Percentiles rank a stretch among this genome's conserved stretches.
Evolutionary conservation across 1,139 yeast species (phyloP).

Genomic region (Yamadazyma spencermartinsiae): DNA sequence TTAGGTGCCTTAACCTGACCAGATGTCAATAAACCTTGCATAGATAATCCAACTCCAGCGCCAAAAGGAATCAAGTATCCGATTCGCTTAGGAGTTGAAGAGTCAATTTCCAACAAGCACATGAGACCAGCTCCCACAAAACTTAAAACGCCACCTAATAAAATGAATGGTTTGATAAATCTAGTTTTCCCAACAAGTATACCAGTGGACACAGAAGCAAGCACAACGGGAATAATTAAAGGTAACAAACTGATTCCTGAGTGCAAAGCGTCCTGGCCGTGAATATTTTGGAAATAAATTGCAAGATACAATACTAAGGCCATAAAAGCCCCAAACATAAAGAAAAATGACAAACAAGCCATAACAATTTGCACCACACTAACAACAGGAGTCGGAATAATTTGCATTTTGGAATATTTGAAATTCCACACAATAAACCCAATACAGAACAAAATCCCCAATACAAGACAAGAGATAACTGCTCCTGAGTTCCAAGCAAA

Average conservation of each 20-base stretch:
- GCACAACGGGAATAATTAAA: slow-evolving; percentile 33
- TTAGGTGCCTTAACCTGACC: slow-evolving; percentile 39
- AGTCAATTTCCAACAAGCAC: slow-evolving; percentile 31
- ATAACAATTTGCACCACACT: slow-evolving; percentile 25
- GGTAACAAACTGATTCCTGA: slow-evolving; percentile 43
- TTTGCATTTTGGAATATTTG: slow-evolving; percentile 24
- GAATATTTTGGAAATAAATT: slow-evolving; percentile 41
- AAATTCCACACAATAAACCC: slow-evolving; percentile 29
- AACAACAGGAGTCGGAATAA: slow-evolving; percentile 29
- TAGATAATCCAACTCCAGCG: slow-evolving; percentile 27
- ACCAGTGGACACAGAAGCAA: slow-evolving; percentile 31
- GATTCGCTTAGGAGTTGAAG: slow-evolving; percentile 27
- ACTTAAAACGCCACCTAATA: slow-evolving; percentile 26
- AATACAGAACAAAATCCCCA: slow-evolving; percentile 38
- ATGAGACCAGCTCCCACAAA: slow-evolving; percentile 39
- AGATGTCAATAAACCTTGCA: slow-evolving; percentile 31
- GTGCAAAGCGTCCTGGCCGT: slow-evolving; percentile 32
- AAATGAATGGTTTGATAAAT: slow-evolving; percentile 30
- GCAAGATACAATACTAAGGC: slow-evolving; percentile 27
- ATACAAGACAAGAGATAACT: slow-evolving; percentile 44
- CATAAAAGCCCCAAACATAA: slow-evolving; percentile 28
- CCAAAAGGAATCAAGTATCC: slow-evolving; percentile 38
- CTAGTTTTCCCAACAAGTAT: slow-evolving; percentile 29
- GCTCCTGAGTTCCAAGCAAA: slow-evolving; percentile 52
- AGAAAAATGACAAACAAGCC: slow-evolving; percentile 22